phyloP scores from a whole-genome alignment of 108 stramenopile genomes.

The Nitzschia sp. region DNA sequence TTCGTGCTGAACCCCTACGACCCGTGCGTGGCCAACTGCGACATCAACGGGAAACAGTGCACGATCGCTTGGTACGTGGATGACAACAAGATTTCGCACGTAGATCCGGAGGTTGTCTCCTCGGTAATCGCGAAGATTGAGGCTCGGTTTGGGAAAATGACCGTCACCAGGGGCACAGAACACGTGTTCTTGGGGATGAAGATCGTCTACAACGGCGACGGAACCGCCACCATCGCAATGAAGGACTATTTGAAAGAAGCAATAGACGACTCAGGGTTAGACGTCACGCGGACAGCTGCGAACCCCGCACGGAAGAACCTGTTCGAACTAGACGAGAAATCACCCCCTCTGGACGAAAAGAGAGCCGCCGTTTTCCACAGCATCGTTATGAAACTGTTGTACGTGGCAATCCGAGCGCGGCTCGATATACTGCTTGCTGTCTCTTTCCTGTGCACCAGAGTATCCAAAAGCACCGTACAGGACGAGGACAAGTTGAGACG shows the following conservation, averaged over 20 bases:
- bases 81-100: conserved; percentile 50
- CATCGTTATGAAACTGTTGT: conserved; percentile 34
- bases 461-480: conserved; percentile 37
- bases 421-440: conserved; percentile 41
- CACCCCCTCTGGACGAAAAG: background rate
- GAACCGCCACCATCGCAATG: conserved; percentile 26
- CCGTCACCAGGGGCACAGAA: conserved; percentile 8
- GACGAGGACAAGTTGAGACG: conserved; percentile 45
- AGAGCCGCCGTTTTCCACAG: conserved; percentile 7
- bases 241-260: conserved; percentile 20
- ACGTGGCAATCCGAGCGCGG: conserved; percentile 34
- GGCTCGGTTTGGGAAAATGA: conserved; percentile 12
- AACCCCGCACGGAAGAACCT: conserved; percentile 43
- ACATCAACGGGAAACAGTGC: conserved; percentile 32
- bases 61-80: conserved; percentile 51
- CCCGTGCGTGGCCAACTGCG: too few relatives aligned
- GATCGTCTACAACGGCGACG: conserved; percentile 22
- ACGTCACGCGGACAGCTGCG: conserved; percentile 21
- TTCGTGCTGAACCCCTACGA: too few relatives aligned
- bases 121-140: background rate
- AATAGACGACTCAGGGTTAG: conserved; percentile 23
- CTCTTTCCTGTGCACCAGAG: conserved; percentile 53
- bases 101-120: background rate
- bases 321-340: conserved; percentile 28
- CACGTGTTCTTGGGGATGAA: conserved; percentile 49